phyloP scores from a whole-genome alignment of 768 basidiomycete species.

The Russula foetens region DNA sequence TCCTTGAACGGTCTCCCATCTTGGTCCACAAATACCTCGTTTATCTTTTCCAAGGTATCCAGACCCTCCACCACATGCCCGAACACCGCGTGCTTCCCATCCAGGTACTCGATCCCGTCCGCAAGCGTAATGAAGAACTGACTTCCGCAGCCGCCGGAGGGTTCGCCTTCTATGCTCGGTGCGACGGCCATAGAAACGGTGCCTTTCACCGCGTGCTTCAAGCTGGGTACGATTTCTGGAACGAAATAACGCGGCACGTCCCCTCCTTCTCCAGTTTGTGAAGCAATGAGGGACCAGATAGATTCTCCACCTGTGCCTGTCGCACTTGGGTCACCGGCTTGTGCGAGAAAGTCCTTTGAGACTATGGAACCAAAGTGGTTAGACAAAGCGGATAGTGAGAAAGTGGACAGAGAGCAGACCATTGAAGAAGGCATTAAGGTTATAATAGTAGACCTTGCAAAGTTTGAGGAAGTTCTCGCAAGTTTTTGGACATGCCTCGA shows the following conservation, averaged over 20 bases:
- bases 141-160: constrained; percentile 73
- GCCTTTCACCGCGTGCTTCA: constrained; percentile 80
- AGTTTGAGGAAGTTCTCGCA: constrained; percentile 97
- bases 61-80: constrained; percentile 93
- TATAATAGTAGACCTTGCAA: constrained; percentile 96
- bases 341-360: constrained; percentile 95
- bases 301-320: constrained; percentile 92
- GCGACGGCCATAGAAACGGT: constrained; percentile 98
- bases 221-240: constrained; percentile 70
- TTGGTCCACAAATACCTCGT: constrained; percentile 84
- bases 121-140: constrained; percentile 96
- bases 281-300: constrained; percentile 68
- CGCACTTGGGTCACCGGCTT: constrained; percentile 93
- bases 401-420: constrained; percentile 37
- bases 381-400: not conserved
- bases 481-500: constrained; percentile 81
- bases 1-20: constrained; percentile 91
- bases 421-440: constrained; percentile 96
- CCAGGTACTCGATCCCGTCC: constrained; percentile 89
- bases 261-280: constrained; percentile 31
- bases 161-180: constrained; percentile 56
- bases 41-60: constrained; percentile 87
- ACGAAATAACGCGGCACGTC: constrained; percentile 67
- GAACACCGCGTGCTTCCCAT: constrained; percentile 88
- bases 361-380: constrained; percentile 40